Evolutionary conservation across 257 asterid species (phyloP).

Genomic region (Paulownia fortunei): DNA sequence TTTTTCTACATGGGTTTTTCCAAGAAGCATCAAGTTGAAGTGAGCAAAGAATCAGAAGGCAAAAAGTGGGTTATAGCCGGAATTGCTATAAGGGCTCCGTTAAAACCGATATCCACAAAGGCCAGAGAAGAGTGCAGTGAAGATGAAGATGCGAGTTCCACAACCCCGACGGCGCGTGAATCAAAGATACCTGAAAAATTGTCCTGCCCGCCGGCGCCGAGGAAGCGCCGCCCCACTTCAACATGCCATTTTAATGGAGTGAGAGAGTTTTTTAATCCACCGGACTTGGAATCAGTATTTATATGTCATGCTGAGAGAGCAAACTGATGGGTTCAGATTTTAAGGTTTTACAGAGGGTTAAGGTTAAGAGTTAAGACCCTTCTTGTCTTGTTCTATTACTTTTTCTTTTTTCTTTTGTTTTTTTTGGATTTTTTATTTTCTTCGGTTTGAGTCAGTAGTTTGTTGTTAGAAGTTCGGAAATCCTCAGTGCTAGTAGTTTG

Average conservation of each 20-base stretch:
- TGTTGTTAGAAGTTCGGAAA: slow-evolving; percentile 36
- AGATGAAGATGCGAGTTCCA: slow-evolving; percentile 49
- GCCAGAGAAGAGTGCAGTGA: slow-evolving; percentile 41
- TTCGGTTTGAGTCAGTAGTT: slow-evolving; percentile 6
- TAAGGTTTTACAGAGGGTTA: slow-evolving; percentile 2
- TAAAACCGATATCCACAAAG: slow-evolving; percentile 60
- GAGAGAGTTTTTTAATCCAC: slow-evolving; percentile 74
- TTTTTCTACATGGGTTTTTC: slow-evolving; percentile 60
- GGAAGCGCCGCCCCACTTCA: slow-evolving; percentile 71
- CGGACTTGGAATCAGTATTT: slow-evolving; percentile 82
- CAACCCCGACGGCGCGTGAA: slow-evolving; percentile 82
- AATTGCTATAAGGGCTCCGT: slow-evolving; percentile 59
- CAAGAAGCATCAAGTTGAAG: slow-evolving; percentile 55
- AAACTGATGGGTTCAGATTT: slow-evolving; percentile 32
- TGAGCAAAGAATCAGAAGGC: slow-evolving; percentile 50
- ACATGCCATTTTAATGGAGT: slow-evolving; percentile 59
- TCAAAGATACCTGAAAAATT: slow-evolving; percentile 67
- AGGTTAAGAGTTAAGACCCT: background rate
- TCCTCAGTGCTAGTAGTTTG: slow-evolving; percentile 21
- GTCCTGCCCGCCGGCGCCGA: slow-evolving; percentile 85
- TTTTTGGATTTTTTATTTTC: slow-evolving; percentile 12
- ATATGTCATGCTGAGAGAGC: slow-evolving; percentile 69
- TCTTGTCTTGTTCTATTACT: background rate
- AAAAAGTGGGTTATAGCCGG: slow-evolving; percentile 78
- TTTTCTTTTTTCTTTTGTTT: too few species aligned